These are phyloP conservation scores for Dactylonectria estremocensis DNA, from an alignment of 2,329 filamentous ascomycete genomes.

Conservation along the genomic window DNA sequence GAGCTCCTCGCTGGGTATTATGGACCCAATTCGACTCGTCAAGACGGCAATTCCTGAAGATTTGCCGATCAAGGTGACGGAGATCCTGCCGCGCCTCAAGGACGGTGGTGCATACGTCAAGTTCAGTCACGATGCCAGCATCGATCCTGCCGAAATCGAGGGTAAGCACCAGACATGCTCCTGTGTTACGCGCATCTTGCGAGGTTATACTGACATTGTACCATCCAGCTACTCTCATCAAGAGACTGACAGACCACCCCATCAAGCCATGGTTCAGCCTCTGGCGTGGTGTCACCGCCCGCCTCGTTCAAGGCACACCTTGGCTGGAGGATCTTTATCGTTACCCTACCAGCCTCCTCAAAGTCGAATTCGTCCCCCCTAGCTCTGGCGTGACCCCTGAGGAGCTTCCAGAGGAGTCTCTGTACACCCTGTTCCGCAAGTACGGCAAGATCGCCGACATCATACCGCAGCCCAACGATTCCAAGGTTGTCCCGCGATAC, in stretches of 20 bases:
- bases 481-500: slow-evolving; percentile 86
- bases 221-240: slow-evolving; percentile 65
- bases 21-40: slow-evolving; percentile 69
- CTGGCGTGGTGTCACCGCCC: slow-evolving; percentile 78
- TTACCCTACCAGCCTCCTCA: slow-evolving; percentile 82
- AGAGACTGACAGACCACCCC: slow-evolving; percentile 77
- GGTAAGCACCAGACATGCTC: slow-evolving; percentile 45
- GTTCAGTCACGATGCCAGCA: slow-evolving; percentile 69
- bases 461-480: slow-evolving; percentile 84
- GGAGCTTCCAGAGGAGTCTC: slow-evolving; percentile 87
- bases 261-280: slow-evolving; percentile 94
- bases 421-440: slow-evolving; percentile 89
- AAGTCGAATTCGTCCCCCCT: slow-evolving; percentile 87
- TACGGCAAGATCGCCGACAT: slow-evolving; percentile 96
- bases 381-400: slow-evolving; percentile 79
- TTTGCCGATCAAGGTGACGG: slow-evolving; percentile 78
- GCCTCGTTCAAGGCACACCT: slow-evolving; percentile 85
- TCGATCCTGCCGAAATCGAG: slow-evolving; percentile 61
- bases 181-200: background rate
- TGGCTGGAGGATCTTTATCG: slow-evolving; percentile 96
- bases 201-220: slow-evolving; percentile 7
- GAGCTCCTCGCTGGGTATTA: slow-evolving; percentile 63
- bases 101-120: slow-evolving; percentile 97
- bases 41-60: slow-evolving; percentile 75
- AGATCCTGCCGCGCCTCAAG: slow-evolving; percentile 87